Conservation (phyloP, 257 asterid genomes). For the Knoxia roxburghii region DNA sequence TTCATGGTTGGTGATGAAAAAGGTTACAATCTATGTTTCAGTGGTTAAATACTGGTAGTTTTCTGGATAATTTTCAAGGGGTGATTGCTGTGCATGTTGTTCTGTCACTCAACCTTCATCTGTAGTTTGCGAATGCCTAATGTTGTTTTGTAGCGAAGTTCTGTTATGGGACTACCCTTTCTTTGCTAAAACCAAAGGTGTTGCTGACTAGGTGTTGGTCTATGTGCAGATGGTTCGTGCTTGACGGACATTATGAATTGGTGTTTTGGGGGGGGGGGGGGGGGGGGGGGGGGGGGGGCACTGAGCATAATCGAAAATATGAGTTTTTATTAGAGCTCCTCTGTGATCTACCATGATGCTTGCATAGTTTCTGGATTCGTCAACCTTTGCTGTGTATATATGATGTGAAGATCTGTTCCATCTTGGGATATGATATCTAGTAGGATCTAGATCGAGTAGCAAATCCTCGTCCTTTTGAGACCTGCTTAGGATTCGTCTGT, state of each 20-base stretch:
- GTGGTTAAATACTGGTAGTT: not conserved
- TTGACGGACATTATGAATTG: not conserved
- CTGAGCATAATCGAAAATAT: not conserved
- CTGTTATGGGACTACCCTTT: not conserved
- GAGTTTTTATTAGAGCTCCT: constrained; percentile 7
- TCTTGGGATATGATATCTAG: not conserved
- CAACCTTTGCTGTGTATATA: constrained; percentile 11
- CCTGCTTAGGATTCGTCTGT: not conserved
- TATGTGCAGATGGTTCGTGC: constrained; percentile 17
- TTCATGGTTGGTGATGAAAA: not conserved
- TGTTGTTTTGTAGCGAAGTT: not conserved
- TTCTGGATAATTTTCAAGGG: not conserved
- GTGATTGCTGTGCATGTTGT: not conserved
- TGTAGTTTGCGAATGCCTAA: not conserved
- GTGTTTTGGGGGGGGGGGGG: no score
- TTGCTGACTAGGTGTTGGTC: not conserved
- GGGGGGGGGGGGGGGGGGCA: no score
- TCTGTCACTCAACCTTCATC: not conserved
- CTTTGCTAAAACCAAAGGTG: not conserved
- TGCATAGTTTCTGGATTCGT: not conserved
- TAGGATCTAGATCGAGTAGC: not conserved
- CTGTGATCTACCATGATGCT: not conserved
- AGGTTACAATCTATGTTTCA: not conserved
- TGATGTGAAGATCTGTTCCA: constrained; percentile 1
- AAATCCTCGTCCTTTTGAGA: not conserved